Conservation (phyloP, 331 rosid species). For the Telfairia occidentalis region DNA sequence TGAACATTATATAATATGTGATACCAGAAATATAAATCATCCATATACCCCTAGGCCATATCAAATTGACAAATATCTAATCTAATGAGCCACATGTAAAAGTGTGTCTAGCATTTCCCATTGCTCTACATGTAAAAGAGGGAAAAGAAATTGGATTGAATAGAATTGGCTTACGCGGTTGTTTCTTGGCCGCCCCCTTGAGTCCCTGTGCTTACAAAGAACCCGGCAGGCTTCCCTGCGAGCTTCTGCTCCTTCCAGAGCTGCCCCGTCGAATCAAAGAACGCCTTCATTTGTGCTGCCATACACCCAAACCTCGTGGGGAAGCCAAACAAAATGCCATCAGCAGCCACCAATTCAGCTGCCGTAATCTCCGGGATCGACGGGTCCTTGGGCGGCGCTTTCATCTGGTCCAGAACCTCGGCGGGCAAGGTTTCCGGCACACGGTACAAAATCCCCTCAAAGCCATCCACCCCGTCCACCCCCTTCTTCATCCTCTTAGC, state of each 20-base stretch:
- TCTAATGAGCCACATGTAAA: not conserved
- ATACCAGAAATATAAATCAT: not conserved
- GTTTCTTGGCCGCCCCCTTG: conserved; percentile 99
- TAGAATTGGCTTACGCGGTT: conserved; percentile 53
- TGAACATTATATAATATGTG: not conserved
- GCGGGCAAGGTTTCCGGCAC: conserved; percentile 71
- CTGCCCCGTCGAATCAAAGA: conserved; percentile 74
- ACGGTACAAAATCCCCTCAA: conserved; percentile 62
- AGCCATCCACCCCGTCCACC: conserved; percentile 66
- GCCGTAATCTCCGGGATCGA: conserved; percentile 52
- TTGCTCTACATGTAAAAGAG: not conserved
- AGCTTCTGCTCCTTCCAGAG: conserved; percentile 87
- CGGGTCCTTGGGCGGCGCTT: conserved; percentile 58
- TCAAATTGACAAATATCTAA: not conserved
- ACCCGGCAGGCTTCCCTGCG: conserved; percentile 89
- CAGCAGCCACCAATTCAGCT: conserved; percentile 48
- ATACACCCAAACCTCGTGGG: conserved; percentile 85
- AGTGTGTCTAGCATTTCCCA: not conserved
- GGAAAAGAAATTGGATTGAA: not conserved
- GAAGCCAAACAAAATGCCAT: conserved; percentile 75
- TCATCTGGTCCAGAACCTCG: conserved; percentile 56
- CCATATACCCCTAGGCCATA: not conserved
- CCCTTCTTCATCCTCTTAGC: conserved; percentile 80
- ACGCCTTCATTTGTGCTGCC: conserved; percentile 98
- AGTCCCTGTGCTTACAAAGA: conserved; percentile 89